Evolutionary conservation across 2,329 filamentous ascomycete species (phyloP), one percentile per base, ranked within the genome.

Genomic region (Talaromyces funiculosus): DNA sequence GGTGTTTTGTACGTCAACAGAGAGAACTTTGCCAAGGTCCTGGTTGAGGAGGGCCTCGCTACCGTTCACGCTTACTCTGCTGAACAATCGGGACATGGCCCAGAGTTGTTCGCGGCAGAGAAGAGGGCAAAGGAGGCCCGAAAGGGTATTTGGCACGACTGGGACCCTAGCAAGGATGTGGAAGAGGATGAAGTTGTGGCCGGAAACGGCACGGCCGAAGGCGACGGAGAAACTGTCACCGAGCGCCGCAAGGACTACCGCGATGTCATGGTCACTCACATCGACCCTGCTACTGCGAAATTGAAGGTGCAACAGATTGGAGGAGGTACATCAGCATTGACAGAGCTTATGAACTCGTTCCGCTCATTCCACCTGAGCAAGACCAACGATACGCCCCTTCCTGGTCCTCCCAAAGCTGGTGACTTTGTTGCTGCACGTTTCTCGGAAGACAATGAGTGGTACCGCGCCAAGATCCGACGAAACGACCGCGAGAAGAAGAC

Each of bases 21-120:
- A 57, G 93, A 97, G 77, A 97, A 90, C 79, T 96, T 99, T 71
- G 90, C 92, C 69, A 97, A 96, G 81, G 76, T 90, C 2, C 84
- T 99, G 1, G 86, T 99, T 1, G 94, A 97, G 75, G 94, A 99
- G 77, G 94, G 94, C 63, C 82, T 97, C 31, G 93, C 94, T 16
- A 88, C 88, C 20, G 93, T 99, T 16, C 93, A 97, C 73, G 86
- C 88, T 60, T 97, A 96, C 79, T 97, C 93, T 24, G 94, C 94
- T 0, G 93, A 99, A 78, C 96, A 96, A 80, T 89, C 90, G 16
- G 93, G 92, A 65, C 94, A 97, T 71, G 88, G 89, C 12, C 85
- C 84, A 38, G 93, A 97, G 77, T 85, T 97, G 8, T 87, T 93
- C 69, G 88, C 88, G 10, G 94, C 94, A 0, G 90, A 99, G 78